Evolutionary conservation across 2,329 filamentous ascomycete species (phyloP).

Genomic region (Beauveria varroae): DNA sequence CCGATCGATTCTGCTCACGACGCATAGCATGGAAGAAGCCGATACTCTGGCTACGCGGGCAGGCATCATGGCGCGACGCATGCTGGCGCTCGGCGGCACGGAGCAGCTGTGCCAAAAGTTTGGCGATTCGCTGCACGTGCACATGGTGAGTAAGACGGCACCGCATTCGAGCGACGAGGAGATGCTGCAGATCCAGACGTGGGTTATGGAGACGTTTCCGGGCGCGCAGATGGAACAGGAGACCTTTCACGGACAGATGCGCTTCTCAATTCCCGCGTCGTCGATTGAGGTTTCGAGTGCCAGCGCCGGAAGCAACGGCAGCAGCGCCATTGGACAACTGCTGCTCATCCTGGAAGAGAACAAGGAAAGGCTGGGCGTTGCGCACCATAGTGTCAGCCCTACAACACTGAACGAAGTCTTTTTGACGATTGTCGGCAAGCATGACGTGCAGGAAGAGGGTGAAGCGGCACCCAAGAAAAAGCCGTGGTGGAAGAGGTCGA

Average conservation of each 20-base stretch:
- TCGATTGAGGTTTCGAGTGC: conserved; percentile 17
- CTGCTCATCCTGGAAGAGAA: conserved; percentile 63
- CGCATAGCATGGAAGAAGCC: conserved; percentile 76
- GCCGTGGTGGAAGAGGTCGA: conserved; percentile 16
- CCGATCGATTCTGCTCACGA: conserved; percentile 63
- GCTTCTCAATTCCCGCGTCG: conserved; percentile 19
- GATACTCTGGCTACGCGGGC: conserved; percentile 56
- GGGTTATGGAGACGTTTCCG: conserved; percentile 52
- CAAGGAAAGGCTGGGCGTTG: conserved; percentile 58
- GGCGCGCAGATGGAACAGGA: conserved; percentile 58
- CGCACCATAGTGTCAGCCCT: conserved; percentile 74
- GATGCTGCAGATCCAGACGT: conserved; percentile 54
- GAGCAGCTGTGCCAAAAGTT: conserved; percentile 61
- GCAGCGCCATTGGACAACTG: conserved; percentile 54
- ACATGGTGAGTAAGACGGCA: conserved; percentile 63
- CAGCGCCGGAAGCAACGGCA: conserved; percentile 15
- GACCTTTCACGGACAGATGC: conserved; percentile 30
- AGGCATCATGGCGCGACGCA: conserved; percentile 71
- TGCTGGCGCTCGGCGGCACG: conserved; percentile 70
- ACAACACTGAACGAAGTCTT: conserved; percentile 88
- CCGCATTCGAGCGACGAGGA: conserved; percentile 61
- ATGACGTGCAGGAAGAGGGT: conserved; percentile 66
- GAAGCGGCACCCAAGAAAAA: conserved; percentile 26
- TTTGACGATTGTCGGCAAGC: conserved; percentile 66
- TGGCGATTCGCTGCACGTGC: conserved; percentile 68